phyloP scores from a whole-genome alignment of 106 monocot genomes.

The Cymbidium sinense region DNA sequence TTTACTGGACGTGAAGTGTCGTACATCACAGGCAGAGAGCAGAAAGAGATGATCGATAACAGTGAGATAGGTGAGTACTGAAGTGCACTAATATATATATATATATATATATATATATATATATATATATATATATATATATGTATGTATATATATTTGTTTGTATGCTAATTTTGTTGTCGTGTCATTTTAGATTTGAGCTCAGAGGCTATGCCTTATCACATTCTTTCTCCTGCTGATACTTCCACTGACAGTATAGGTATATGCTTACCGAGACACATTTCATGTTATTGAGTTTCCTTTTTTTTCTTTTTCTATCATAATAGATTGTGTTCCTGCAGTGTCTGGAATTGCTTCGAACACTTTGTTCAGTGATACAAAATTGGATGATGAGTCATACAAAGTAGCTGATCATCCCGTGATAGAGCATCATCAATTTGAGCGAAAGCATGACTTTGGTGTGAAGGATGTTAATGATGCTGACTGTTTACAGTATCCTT shows the following conservation, averaged over 20 bases:
- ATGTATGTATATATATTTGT: not conserved
- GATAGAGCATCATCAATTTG: not conserved
- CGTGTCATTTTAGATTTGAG: not conserved
- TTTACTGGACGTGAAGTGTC: constrained; percentile 42
- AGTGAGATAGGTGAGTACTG: constrained; percentile 14
- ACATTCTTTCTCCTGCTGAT: not conserved
- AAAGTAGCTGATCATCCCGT: constrained; percentile 7
- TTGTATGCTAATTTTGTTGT: not conserved
- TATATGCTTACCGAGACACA: not conserved
- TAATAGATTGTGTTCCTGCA: not conserved
- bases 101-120: too few relatives aligned
- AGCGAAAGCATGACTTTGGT: constrained; percentile 6
- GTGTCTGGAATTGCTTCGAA: not conserved
- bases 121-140: not conserved
- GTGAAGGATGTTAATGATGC: constrained; percentile 9
- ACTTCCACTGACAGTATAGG: not conserved
- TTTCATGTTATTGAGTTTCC: not conserved
- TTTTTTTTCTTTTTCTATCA: not conserved
- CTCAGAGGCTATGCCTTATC: not conserved
- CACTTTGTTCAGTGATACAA: not conserved
- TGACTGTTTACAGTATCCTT: not conserved
- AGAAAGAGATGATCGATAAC: constrained; percentile 6
- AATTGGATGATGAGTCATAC: constrained; percentile 7
- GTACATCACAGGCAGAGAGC: constrained; percentile 13
- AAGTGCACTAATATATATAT: not conserved